These are phyloP conservation scores for Pseudisothecium myosuroides DNA, from an alignment of 225 moss, liverwort and hornwort genomes.

Conservation along the genomic window DNA sequence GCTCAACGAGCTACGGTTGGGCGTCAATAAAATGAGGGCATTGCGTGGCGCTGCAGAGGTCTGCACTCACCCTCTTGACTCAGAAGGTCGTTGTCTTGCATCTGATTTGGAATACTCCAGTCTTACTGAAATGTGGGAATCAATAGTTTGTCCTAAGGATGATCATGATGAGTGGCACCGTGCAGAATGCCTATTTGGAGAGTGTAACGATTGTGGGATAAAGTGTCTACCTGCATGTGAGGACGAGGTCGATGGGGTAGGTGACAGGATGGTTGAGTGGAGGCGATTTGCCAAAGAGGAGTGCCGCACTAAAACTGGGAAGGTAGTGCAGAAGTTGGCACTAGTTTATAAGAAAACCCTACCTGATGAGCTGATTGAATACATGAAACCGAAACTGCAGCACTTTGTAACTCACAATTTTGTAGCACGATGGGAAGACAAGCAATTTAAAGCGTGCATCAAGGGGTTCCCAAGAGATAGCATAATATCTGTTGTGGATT, in stretches of 20 bases:
- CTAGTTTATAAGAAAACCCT: not conserved
- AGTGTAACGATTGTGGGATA: not conserved
- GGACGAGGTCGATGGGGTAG: not conserved
- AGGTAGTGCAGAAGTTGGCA: not conserved
- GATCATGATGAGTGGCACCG: not conserved
- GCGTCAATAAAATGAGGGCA: too few relatives aligned
- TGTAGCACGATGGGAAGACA: not conserved
- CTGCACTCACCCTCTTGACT: not conserved
- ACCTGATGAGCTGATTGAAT: not conserved
- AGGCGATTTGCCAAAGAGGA: not conserved
- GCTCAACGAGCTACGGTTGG: not conserved
- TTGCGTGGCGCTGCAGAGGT: accelerated
- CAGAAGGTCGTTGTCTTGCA: not conserved
- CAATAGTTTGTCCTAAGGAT: not conserved
- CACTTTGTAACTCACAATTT: not conserved
- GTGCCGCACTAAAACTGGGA: not conserved
- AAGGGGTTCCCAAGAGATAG: not conserved
- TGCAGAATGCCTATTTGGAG: not conserved
- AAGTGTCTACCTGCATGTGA: not conserved
- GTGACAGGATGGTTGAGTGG: not conserved
- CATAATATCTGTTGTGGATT: not conserved
- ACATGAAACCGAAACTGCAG: not conserved
- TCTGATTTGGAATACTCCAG: not conserved
- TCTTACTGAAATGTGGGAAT: not conserved
- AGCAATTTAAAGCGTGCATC: not conserved